A percentile compares a stretch with the other conserved stretches of the same genome.
Conservation (phyloP, 2,329 filamentous ascomycete genomes). For the Aspergillus tamarii region DNA sequence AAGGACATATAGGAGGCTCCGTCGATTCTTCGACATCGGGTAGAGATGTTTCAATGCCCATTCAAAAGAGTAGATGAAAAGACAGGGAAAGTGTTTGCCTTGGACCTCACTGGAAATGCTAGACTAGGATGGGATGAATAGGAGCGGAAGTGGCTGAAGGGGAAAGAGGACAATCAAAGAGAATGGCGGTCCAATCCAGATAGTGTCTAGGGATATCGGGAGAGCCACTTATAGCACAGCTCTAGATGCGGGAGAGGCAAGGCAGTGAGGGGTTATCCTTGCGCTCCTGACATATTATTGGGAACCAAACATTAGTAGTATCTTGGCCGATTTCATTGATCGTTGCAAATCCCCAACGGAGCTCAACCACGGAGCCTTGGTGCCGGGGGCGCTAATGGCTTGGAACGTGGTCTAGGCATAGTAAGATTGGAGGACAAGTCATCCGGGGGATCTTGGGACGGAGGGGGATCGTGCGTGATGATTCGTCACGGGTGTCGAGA, state of each 20-base stretch:
- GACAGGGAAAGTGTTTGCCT: slow-evolving; percentile 1
- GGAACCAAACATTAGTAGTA: slow-evolving; percentile 17
- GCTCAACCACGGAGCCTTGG: background rate
- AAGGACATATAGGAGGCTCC: slow-evolving; percentile 44
- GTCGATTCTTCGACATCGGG: slow-evolving; percentile 48
- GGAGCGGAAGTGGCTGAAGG: background rate
- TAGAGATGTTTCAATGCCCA: slow-evolving; percentile 42
- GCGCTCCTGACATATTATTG: slow-evolving; percentile 14
- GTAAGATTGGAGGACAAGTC: slow-evolving; percentile 10
- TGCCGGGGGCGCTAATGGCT: slow-evolving; percentile 17
- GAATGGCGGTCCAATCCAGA: background rate
- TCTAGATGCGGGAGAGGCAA: slow-evolving; percentile 1
- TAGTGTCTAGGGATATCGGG: background rate
- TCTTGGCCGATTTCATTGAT: slow-evolving; percentile 24
- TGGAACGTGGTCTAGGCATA: slow-evolving; percentile 10
- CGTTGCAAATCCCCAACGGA: background rate
- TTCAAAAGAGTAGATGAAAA: slow-evolving; percentile 34
- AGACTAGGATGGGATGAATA: background rate
- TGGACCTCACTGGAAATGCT: background rate
- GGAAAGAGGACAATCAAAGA: background rate
- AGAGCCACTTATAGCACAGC: slow-evolving; percentile 6
- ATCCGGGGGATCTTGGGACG: slow-evolving; percentile 9
- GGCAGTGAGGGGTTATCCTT: slow-evolving; percentile 20
- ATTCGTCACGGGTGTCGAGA: background rate
- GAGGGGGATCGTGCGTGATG: background rate